Evolutionary conservation across 768 basidiomycete species (phyloP), one percentile per base, ranked within the genome.

Genomic region (Pulveroboletus ravenelii): DNA sequence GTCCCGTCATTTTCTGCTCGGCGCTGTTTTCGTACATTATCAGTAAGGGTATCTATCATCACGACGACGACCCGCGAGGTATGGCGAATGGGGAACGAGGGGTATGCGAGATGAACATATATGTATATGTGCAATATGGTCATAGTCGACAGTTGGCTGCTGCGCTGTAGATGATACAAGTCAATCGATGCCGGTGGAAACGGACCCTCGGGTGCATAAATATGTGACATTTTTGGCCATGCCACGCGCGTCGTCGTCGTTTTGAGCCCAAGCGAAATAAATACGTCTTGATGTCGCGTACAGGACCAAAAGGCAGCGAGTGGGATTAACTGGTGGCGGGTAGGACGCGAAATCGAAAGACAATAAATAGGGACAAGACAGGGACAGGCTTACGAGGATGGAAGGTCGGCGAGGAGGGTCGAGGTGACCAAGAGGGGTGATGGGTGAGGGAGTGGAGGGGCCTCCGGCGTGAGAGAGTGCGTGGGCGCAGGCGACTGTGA

Each of bases 1-100:
- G 57, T 68, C 66, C 66, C 34, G 41, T 59, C 63, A 12, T 55
- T 63, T 55, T 48, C 53, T 65, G 57, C 61, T 60, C 52, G 56
- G 53, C 40, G n/a, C 63, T 39, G 47, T 53, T 58, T 61, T 57
- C 58, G 55, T 65, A 65, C 63, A 65, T 47, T 49, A 51, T 59
- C 53, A 46, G 53, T 34, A 39, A 47, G 66, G 64, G 64, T 65
- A 65, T 65, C 59, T 64, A 68, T 57, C 66, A 65, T 64, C 64
- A 53, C 62, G 53, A 66, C 62, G 53, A 68, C 59, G 52, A 61
- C 55, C 59, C 50, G 53, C 53, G 37, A 27, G 51, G 56, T 18
- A 49, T 38, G 41, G 34, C 36, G 32, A 46, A 39, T 50, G 51
- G 52, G 44, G 40, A 42, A 39, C 27, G 25, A 51, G 47, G 59